Percentiles rank a stretch among this genome's conserved stretches.
Evolutionary conservation across 768 basidiomycete genomes (phyloP).

Genomic region (Galerina marginata): DNA sequence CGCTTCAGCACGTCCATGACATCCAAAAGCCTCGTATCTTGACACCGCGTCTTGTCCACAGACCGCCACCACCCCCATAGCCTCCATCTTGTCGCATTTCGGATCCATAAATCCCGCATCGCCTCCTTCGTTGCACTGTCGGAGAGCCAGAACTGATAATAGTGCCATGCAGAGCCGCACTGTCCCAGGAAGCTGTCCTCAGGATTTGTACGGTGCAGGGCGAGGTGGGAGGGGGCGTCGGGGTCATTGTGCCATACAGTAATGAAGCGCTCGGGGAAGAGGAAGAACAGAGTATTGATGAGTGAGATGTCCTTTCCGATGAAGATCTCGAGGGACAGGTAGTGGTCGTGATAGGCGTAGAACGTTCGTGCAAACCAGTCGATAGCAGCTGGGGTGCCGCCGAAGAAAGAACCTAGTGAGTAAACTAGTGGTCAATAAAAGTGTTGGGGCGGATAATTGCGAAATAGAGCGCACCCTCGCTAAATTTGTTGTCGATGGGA

Average conservation of each 20-base stretch:
- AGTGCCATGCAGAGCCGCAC: conserved; percentile 50
- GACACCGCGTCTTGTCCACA: conserved; percentile 29
- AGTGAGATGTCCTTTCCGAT: conserved; percentile 62
- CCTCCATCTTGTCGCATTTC: conserved; percentile 21
- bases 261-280: conserved; percentile 50
- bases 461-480: conserved; percentile 48
- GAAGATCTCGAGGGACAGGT: conserved; percentile 48
- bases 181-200: conserved; percentile 36
- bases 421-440: neutral
- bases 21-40: conserved; percentile 27
- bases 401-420: conserved; percentile 58
- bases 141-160: conserved; percentile 58
- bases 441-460: neutral
- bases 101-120: conserved; percentile 31
- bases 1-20: conserved; percentile 29
- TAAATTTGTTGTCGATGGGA: conserved; percentile 54
- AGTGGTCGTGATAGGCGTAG: conserved; percentile 58
- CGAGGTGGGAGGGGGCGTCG: conserved; percentile 26
- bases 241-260: conserved; percentile 47
- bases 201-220: conserved; percentile 19
- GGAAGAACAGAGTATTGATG: conserved; percentile 42
- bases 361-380: conserved; percentile 52
- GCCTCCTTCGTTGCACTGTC: conserved; percentile 14
- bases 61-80: conserved; percentile 36
- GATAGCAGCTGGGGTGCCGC: conserved; percentile 49